Base-by-base conservation (phyloP, 768 basidiomycete genomes). In the Tulasnella sp. region DNA sequence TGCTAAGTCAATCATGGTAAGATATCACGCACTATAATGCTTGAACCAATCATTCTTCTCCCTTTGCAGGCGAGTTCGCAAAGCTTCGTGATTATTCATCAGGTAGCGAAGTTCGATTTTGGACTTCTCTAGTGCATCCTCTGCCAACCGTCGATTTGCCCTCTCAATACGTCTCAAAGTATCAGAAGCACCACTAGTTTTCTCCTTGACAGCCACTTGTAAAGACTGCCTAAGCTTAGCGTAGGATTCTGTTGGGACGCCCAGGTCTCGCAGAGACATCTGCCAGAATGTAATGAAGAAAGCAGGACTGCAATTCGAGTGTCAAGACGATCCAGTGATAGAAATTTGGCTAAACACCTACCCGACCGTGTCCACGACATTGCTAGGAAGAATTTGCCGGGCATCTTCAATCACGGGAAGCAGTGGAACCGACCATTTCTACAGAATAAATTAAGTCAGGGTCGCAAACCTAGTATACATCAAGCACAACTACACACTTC, bases 271-370 rank as follows among this genome's bases (percentile, higher is more conserved):
- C 29, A 84, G 83, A 0, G 88, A 83, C 45, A 98, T 66, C 63
- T 96, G 92, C 95, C 95, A 99, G 68, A 96, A 99, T 2, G 92
- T 90, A 40, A 87, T 66, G 61, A 91, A 96, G 67, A 99, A 98
- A 2, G 80, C 84, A 25, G 90, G 81, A 3, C 93, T 95, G 57
- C 24, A 45, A 37, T n/a, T n/a, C n/a, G n/a, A n/a, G n/a, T n/a
- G n/a, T n/a, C n/a, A 48, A 10, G 20, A n/a, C 13, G 32, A 34
- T 53, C 46, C 48, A 57, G 43, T 20, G 58, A 46, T 16, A 48
- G 51, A 46, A 32, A 46, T 32, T 46, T 9, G 29, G 27, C 41
- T 20, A 45, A 20, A 10, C 19, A 64, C 82, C 48, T 64, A 91
- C 82, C 84, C 83, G 58, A 92, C 77, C 34, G 79, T 65, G 31